These are phyloP conservation scores for Anthoceros angustus DNA, from an alignment of 225 moss, liverwort and hornwort species.

Conservation along the genomic window DNA sequence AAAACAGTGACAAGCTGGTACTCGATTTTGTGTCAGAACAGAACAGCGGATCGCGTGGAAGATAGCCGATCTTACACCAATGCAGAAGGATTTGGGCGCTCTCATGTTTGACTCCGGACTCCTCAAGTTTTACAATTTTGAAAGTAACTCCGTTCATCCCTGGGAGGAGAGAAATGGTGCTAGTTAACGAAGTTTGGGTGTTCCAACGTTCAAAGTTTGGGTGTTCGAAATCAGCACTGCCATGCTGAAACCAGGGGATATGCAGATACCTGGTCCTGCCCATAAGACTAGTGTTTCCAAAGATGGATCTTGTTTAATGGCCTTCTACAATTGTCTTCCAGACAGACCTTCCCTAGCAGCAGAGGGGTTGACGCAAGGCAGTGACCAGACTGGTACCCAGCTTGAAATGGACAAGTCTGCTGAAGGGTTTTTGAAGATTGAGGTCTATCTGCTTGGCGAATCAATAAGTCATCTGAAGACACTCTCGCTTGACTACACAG, in stretches of 20 bases:
- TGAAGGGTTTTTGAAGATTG: conserved; percentile 11
- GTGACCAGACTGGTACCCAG: not conserved
- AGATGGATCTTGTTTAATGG: conserved; percentile 33
- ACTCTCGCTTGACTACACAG: not conserved
- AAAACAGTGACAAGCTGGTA: too few relatives aligned
- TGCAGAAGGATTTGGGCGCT: not conserved
- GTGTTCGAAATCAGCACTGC: conserved; percentile 28
- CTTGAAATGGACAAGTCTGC: not conserved
- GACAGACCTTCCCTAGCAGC: not conserved
- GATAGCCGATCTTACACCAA: not conserved
- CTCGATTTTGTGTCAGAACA: too few relatives aligned
- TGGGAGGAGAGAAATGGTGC: conserved; percentile 29
- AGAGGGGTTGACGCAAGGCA: not conserved
- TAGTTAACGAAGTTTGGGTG: conserved; percentile 26
- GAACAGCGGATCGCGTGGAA: conserved; percentile 11
- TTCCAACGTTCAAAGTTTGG: too few relatives aligned
- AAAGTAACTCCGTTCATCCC: conserved; percentile 36
- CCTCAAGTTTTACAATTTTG: too few relatives aligned
- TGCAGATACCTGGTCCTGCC: conserved; percentile 14
- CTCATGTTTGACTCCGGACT: not conserved
- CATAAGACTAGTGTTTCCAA: conserved; percentile 22
- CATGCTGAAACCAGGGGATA: conserved; percentile 23
- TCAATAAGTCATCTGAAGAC: conserved; percentile 15
- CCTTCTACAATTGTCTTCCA: conserved; percentile 8
- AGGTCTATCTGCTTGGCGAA: conserved; percentile 26